Conservation (phyloP, 768 basidiomycete species). For the Tephrocybe rancida region DNA sequence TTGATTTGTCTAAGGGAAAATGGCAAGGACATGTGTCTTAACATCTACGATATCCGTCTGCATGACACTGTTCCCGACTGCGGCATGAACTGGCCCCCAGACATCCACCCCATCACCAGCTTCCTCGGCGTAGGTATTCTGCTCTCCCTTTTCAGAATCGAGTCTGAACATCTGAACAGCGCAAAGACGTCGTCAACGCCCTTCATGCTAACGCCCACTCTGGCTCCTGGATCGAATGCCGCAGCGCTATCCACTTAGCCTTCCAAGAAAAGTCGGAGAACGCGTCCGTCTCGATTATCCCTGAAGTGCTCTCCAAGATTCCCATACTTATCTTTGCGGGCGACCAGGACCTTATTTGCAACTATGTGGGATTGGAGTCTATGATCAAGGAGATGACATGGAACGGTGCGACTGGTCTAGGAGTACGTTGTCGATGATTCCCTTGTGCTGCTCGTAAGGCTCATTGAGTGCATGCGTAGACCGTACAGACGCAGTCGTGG, state of each 20-base stretch:
- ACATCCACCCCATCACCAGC: conserved; percentile 69
- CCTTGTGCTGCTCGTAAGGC: neutral
- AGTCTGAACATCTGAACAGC: conserved; percentile 43
- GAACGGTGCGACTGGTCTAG: conserved; percentile 84
- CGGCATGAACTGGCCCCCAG: conserved; percentile 98
- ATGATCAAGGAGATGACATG: conserved; percentile 84
- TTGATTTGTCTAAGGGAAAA: conserved; percentile 49
- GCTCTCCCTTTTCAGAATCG: neutral
- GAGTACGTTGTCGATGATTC: conserved; percentile 54
- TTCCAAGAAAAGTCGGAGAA: conserved; percentile 58
- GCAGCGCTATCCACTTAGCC: conserved; percentile 60
- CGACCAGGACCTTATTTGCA: conserved; percentile 96
- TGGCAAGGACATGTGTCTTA: conserved; percentile 78
- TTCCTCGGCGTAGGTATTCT: conserved; percentile 77
- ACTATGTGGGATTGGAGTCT: conserved; percentile 88
- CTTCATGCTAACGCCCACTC: conserved; percentile 81
- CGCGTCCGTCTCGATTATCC: conserved; percentile 77
- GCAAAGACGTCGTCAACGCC: conserved; percentile 76
- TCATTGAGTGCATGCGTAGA: conserved; percentile 36
- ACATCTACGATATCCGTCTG: conserved; percentile 94
- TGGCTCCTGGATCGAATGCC: conserved; percentile 89
- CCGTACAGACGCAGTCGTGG: conserved; percentile 73
- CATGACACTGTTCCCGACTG: conserved; percentile 86
- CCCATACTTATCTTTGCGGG: conserved; percentile 92
- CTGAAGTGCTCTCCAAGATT: conserved; percentile 75